Conservation (phyloP, 306 rosid species). For the Prinsepia uniflora region DNA sequence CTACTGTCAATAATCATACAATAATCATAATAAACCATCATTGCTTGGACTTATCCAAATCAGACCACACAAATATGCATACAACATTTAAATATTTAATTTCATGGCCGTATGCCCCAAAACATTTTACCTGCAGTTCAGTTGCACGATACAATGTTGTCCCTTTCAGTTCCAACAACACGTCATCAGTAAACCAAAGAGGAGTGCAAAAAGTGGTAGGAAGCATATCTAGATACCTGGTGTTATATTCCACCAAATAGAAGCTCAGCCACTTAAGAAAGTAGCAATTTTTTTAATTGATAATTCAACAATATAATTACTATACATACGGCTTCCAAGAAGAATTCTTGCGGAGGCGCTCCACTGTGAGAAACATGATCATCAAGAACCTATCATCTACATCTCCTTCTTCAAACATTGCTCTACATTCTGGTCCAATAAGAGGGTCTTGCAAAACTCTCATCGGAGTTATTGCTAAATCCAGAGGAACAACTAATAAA, state of each 20-base stretch:
- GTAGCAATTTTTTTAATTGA: conserved; percentile 5
- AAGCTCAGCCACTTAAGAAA: conserved; percentile 22
- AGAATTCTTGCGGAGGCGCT: conserved; percentile 72
- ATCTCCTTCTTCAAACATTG: conserved; percentile 87
- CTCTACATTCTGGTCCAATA: conserved; percentile 80
- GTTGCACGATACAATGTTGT: conserved; percentile 77
- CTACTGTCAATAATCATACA: not conserved
- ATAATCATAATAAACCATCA: not conserved
- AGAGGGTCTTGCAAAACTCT: conserved; percentile 92
- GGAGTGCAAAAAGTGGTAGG: conserved; percentile 78
- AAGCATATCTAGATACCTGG: conserved; percentile 91
- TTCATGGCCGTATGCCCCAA: not conserved
- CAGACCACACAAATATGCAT: not conserved
- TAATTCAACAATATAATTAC: conserved; percentile 16
- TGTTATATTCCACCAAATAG: conserved; percentile 29
- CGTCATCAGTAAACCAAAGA: conserved; percentile 82
- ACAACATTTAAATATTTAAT: not conserved
- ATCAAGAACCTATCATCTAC: conserved; percentile 88
- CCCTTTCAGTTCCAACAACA: conserved; percentile 79
- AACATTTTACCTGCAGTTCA: conserved; percentile 61
- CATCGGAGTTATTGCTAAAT: conserved; percentile 95
- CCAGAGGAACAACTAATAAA: conserved; percentile 76
- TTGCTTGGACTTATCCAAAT: not conserved
- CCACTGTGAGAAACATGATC: conserved; percentile 74
- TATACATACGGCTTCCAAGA: conserved; percentile 93